Conservation (phyloP, 805 yeast species). For the Metschnikowia koreensis region DNA sequence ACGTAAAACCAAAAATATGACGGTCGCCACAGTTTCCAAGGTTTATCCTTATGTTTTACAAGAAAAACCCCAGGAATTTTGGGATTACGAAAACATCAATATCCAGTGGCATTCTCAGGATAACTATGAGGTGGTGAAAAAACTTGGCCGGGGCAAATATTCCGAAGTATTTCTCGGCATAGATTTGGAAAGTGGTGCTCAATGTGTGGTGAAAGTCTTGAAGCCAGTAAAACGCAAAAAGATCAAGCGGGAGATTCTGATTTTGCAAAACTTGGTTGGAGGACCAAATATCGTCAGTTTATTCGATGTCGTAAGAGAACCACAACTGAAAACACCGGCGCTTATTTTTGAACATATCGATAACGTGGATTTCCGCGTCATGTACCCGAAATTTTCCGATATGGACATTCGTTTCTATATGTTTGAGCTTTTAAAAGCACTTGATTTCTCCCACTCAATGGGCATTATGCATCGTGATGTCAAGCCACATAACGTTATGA, state of each 20-base stretch:
- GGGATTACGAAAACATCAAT: slow-evolving; percentile 71
- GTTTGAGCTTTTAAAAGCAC: slow-evolving; percentile 75
- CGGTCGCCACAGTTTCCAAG: slow-evolving; percentile 56
- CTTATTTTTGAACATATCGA: slow-evolving; percentile 81
- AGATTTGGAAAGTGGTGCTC: slow-evolving; percentile 55
- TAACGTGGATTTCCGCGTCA: slow-evolving; percentile 80
- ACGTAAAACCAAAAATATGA: slow-evolving; percentile 5
- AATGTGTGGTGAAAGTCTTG: slow-evolving; percentile 84
- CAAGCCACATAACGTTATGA: slow-evolving; percentile 92
- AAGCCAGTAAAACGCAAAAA: slow-evolving; percentile 93
- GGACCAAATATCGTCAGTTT: slow-evolving; percentile 80
- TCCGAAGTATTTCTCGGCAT: slow-evolving; percentile 91
- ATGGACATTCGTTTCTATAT: slow-evolving; percentile 80
- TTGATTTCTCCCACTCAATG: slow-evolving; percentile 87
- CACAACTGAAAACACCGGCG: slow-evolving; percentile 81
- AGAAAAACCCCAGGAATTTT: slow-evolving; percentile 73
- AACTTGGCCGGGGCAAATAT: slow-evolving; percentile 90
- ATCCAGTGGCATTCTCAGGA: slow-evolving; percentile 83
- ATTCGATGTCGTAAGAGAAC: slow-evolving; percentile 85
- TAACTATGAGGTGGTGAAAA: slow-evolving; percentile 80
- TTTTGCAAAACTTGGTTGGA: slow-evolving; percentile 76
- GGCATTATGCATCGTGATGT: slow-evolving; percentile 96
- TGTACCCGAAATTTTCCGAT: slow-evolving; percentile 77
- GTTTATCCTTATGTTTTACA: slow-evolving; percentile 82
- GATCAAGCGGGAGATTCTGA: slow-evolving; percentile 86